Percentiles rank a stretch among this genome's conserved stretches.
Conservation (phyloP, 2,329 filamentous ascomycete species). For the Annulohypoxylon truncatum region DNA sequence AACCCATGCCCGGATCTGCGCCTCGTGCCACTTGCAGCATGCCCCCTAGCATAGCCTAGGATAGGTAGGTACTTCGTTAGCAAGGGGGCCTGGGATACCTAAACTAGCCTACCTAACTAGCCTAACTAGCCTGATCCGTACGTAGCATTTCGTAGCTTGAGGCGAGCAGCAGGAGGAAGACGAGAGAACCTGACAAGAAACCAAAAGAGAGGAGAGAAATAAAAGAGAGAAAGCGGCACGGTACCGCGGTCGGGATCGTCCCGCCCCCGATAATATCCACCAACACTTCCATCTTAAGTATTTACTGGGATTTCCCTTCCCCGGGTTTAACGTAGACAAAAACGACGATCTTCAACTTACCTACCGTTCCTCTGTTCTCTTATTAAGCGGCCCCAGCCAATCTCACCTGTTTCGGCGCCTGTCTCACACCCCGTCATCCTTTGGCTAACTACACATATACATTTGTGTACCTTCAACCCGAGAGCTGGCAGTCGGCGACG, state of each 20-base stretch:
- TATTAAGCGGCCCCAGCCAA: constrained; percentile 37
- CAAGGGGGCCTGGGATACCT: constrained; percentile 26
- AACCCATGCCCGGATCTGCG: constrained; percentile 33
- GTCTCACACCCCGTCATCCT: constrained; percentile 13
- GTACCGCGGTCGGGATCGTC: constrained; percentile 37
- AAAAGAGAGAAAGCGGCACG: not conserved
- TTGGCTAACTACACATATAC: constrained; percentile 14
- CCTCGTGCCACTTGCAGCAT: constrained; percentile 37
- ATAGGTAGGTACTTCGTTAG: constrained; percentile 33
- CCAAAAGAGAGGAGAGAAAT: not conserved
- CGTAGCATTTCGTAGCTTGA: constrained; percentile 30
- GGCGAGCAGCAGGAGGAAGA: constrained; percentile 15
- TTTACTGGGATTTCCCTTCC: constrained; percentile 38
- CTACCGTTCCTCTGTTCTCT: constrained; percentile 21
- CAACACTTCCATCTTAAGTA: constrained; percentile 10
- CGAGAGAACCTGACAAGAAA: not conserved
- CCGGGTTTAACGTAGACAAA: constrained; percentile 36
- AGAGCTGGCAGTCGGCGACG: not conserved
- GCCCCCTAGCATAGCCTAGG: constrained; percentile 30
- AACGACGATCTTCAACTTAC: constrained; percentile 28
- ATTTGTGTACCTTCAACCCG: constrained; percentile 12
- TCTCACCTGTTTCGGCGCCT: constrained; percentile 25
- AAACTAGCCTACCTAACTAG: constrained; percentile 28
- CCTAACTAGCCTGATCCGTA: constrained; percentile 32
- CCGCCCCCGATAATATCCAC: constrained; percentile 37